phyloP scores from a whole-genome alignment of 495 filamentous ascomycete species.

The Rostrohypoxylon terebratum region DNA sequence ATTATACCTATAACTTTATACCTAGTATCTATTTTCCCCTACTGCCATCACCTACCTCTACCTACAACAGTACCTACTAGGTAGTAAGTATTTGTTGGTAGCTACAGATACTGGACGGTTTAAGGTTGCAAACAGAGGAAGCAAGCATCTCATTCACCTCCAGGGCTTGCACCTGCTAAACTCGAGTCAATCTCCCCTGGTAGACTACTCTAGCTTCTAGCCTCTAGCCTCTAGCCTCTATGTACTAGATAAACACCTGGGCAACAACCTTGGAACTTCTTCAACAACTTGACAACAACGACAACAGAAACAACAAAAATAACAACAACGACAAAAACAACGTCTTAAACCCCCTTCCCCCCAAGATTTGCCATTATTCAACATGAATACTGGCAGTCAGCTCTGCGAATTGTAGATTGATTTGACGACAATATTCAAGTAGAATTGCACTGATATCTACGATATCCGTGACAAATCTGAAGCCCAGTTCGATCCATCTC shows the following conservation, averaged over 20 bases:
- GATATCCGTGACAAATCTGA: neutral
- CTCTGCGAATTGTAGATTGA: slow-evolving; percentile 43
- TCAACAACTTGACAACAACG: neutral
- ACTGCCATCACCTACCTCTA: slow-evolving; percentile 16
- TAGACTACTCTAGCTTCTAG: no score
- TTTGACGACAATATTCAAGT: slow-evolving; percentile 20
- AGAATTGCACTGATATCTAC: slow-evolving; percentile 15
- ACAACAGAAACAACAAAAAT: neutral
- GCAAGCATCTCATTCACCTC: slow-evolving; percentile 15
- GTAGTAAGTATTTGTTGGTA: no score
- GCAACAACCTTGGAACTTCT: no score
- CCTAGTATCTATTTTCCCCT: neutral
- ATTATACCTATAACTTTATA: slow-evolving; percentile 2
- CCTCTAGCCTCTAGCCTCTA: no score
- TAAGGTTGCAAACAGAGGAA: slow-evolving; percentile 25
- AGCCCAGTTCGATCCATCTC: slow-evolving; percentile 1
- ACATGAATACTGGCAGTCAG: slow-evolving; percentile 35
- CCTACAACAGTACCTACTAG: slow-evolving; percentile 12
- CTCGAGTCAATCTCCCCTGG: slow-evolving; percentile 22
- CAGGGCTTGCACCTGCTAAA: slow-evolving; percentile 22
- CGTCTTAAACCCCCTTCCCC: no score
- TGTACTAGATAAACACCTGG: slow-evolving; percentile 24
- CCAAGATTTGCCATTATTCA: slow-evolving; percentile 10
- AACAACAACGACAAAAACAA: neutral
- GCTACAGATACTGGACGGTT: no score